Evolutionary conservation across 805 yeast genomes (phyloP).

Genomic region (Saturnispora galanensis): DNA sequence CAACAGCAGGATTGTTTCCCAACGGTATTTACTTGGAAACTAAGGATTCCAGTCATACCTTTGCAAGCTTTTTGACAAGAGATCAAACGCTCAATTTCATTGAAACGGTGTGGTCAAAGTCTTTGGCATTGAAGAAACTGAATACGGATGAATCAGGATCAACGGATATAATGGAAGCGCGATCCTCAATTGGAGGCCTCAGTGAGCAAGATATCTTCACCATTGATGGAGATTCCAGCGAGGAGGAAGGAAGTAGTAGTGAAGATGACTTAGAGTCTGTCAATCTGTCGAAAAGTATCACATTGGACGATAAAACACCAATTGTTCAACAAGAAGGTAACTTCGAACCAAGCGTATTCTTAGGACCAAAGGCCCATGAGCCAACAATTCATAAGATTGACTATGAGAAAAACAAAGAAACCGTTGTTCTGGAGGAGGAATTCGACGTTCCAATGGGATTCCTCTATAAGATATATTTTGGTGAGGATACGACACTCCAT

Average conservation of each 20-base stretch:
- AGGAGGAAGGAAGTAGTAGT: slow-evolving; percentile 5
- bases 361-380: slow-evolving; percentile 56
- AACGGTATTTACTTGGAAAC: slow-evolving; percentile 77
- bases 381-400: slow-evolving; percentile 44
- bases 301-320: neutral
- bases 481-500: slow-evolving; percentile 39
- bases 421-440: slow-evolving; percentile 37
- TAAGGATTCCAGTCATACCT: slow-evolving; percentile 52
- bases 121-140: slow-evolving; percentile 23
- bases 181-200: slow-evolving; percentile 10
- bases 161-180: slow-evolving; percentile 17
- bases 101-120: slow-evolving; percentile 56
- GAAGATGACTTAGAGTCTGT: slow-evolving; percentile 21
- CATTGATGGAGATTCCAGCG: slow-evolving; percentile 24
- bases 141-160: slow-evolving; percentile 20
- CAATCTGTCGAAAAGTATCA: neutral
- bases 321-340: neutral
- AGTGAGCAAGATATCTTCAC: slow-evolving; percentile 25
- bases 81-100: slow-evolving; percentile 68
- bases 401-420: slow-evolving; percentile 40
- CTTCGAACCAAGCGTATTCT: neutral
- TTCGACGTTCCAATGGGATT: slow-evolving; percentile 71
- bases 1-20: slow-evolving; percentile 84
- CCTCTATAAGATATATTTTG: slow-evolving; percentile 61
- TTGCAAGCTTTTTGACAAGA: slow-evolving; percentile 81